phyloP scores from a whole-genome alignment of 306 rosid genomes.

The Cercis canadensis region DNA sequence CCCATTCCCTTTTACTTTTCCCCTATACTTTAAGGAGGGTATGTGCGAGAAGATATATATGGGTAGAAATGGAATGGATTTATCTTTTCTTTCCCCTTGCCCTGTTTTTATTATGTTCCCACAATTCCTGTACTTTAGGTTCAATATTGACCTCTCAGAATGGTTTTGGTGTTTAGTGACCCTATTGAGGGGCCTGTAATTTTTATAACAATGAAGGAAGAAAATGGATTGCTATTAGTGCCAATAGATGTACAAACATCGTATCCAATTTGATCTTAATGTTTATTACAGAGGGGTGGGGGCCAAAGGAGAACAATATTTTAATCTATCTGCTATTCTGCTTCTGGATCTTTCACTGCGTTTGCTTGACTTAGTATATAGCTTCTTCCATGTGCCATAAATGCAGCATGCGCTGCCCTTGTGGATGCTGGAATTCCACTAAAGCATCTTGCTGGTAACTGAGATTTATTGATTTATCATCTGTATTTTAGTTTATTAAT shows the following conservation, averaged over 20 bases:
- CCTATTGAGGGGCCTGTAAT: neutral
- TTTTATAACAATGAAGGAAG: slow-evolving; percentile 5
- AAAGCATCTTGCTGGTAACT: slow-evolving; percentile 90
- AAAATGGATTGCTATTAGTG: slow-evolving; percentile 23
- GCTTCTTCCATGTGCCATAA: slow-evolving; percentile 96
- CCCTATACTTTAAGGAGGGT: neutral
- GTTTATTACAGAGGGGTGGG: slow-evolving; percentile 3
- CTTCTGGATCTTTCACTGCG: slow-evolving; percentile 30
- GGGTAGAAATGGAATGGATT: slow-evolving; percentile 7
- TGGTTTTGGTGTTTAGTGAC: slow-evolving; percentile 3
- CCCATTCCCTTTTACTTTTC: neutral
- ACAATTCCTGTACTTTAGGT: neutral
- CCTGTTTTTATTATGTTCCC: neutral
- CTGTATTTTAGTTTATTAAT: slow-evolving; percentile 29
- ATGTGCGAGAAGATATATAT: neutral
- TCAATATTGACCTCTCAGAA: neutral
- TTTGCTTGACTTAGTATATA: slow-evolving; percentile 61
- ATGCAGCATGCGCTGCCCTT: slow-evolving; percentile 92
- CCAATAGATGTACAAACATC: neutral
- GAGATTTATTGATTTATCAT: slow-evolving; percentile 26
- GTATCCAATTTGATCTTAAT: slow-evolving; percentile 20
- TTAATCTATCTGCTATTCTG: slow-evolving; percentile 6
- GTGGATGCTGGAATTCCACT: slow-evolving; percentile 95
- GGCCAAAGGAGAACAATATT: slow-evolving; percentile 1
- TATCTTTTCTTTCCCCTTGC: neutral